Base-by-base conservation (phyloP, 352 stramenopile species). In the Pilasporangium apinafurcum region DNA sequence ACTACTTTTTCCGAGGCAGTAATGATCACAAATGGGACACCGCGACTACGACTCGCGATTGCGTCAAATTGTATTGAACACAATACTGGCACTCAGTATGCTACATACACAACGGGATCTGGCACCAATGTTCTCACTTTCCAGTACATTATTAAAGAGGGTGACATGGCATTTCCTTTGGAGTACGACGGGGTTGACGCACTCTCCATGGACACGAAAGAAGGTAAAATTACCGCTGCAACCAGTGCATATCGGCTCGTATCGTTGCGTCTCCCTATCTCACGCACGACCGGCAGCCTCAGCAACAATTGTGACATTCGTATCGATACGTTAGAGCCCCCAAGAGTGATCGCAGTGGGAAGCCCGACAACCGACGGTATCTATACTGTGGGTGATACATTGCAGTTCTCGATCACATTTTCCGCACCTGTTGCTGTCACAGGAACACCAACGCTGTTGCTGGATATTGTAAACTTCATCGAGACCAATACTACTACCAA, bases 231-330 rank as follows among this genome's bases (percentile, higher is more conserved):
- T 17, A 51, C 55, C 16, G 58, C 62, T 2, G 47, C 42, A 16
- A 48, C 41, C 8, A 35, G 38, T 4, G 54, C 44, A 24, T 67
- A 64, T 36, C 68, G 65, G 2, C 39, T 59, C 5, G 70, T 66
- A 1, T 58, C 72, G 7, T 36, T 83, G 7, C 54, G 65, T 0
- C 46, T 90, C 4, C 78, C 78, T 10, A 21, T 51, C 2, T 61
- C 72, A 1, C 46, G 55, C 17, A 16, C 60, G 2, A 75, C 61
- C 0, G 69, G 61, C 7, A 87, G 72, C 47, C 39, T 90, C 5
- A 87, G 75, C 25, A 78, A 75, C 14, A 74, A 68, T n/a, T 58
- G 65, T 4, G 64, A 85, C 28, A 76, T 92, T 33, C 65, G 68
- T 8, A 67, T 92, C 18, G 73, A 89, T 27, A 83, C 67, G 0